phyloP scores from a whole-genome alignment of 2,329 filamentous ascomycete species.

The Aureobasidium musti region DNA sequence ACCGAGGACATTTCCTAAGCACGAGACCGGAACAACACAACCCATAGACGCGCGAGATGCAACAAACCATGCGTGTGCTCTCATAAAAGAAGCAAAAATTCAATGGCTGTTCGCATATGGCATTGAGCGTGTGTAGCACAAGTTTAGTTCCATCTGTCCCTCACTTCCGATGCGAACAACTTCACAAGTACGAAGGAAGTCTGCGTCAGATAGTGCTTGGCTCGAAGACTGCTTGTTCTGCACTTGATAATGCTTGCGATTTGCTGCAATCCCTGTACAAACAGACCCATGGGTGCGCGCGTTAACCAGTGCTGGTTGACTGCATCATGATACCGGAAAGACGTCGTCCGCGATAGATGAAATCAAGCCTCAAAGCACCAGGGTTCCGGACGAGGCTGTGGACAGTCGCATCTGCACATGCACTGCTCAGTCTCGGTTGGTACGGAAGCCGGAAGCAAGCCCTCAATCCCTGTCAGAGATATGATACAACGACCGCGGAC shows the following conservation, averaged over 20 bases:
- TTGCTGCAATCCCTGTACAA: too few species aligned
- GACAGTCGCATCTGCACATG: background rate
- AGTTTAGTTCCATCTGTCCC: too few species aligned
- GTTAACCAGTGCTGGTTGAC: background rate
- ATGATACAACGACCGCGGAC: background rate
- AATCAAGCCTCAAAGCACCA: background rate
- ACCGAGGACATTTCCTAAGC: background rate
- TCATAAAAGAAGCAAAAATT: background rate
- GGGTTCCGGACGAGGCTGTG: background rate
- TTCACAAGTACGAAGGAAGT: too few species aligned
- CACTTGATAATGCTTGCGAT: too few species aligned
- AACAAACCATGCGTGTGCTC: background rate
- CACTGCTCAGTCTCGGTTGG: background rate
- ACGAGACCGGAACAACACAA: background rate
- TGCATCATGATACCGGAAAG: background rate
- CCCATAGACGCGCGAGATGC: background rate
- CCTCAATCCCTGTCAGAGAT: background rate
- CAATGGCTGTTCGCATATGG: background rate
- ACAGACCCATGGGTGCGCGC: too few species aligned
- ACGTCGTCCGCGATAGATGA: constrained; percentile 5
- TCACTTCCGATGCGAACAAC: background rate
- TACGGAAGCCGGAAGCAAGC: background rate
- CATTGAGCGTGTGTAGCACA: background rate
- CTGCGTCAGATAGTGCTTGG: too few species aligned
- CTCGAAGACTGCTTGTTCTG: too few species aligned